Percentiles rank a stretch among this genome's conserved stretches.
Evolutionary conservation across 1,139 yeast species (phyloP).

Genomic region (Geotrichum carabidarum): DNA sequence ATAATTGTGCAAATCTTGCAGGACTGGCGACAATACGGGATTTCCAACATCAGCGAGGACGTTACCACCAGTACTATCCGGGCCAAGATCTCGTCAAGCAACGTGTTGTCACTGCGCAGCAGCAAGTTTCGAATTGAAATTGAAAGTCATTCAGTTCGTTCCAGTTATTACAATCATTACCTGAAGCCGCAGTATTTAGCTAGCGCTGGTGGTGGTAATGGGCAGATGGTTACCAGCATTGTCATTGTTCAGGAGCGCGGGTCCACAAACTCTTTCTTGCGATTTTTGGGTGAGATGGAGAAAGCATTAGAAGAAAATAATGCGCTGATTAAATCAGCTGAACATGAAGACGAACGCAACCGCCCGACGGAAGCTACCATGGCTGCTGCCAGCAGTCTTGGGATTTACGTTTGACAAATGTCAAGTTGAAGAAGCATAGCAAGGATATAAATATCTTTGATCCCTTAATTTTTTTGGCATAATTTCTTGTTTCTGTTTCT

Average conservation of each 20-base stretch:
- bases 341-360: neutral
- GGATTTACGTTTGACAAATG: neutral
- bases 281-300: conserved; percentile 16
- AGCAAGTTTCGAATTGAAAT: conserved; percentile 34
- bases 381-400: neutral
- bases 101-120: conserved; percentile 33
- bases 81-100: conserved; percentile 36
- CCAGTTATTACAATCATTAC: neutral
- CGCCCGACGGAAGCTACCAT: neutral
- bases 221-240: conserved; percentile 6
- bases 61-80: conserved; percentile 27
- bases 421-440: too few species aligned
- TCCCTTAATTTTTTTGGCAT: too few species aligned
- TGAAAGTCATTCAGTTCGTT: conserved; percentile 5
- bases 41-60: conserved; percentile 31
- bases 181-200: conserved; percentile 9
- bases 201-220: neutral
- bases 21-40: conserved; percentile 38
- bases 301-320: conserved; percentile 9
- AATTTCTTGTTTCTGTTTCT: too few species aligned
- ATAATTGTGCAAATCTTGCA: conserved; percentile 33
- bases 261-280: conserved; percentile 10
- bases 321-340: neutral
- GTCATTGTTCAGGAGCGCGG: conserved; percentile 14
- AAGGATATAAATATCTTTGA: too few species aligned